phyloP scores from a whole-genome alignment of 1,139 yeast species.

The Diutina sp. region DNA sequence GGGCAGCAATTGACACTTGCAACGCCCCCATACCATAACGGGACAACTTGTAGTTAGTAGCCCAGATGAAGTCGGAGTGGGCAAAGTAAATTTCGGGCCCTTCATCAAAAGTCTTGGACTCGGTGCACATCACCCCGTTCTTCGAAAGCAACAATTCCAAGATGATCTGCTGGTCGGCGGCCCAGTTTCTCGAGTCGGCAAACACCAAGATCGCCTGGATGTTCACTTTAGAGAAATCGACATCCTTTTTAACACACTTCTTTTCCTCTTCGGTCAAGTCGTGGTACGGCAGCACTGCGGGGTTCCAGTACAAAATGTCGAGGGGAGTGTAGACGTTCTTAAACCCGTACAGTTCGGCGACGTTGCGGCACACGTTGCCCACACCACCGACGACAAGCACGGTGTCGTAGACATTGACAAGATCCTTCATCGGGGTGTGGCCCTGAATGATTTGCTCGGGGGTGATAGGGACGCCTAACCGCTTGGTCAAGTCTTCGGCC shows the following conservation, averaged over 20 bases:
- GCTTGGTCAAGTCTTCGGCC: slow-evolving; percentile 50
- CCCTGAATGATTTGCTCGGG: slow-evolving; percentile 79
- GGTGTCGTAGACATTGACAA: slow-evolving; percentile 50
- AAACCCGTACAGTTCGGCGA: slow-evolving; percentile 69
- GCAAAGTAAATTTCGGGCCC: slow-evolving; percentile 80
- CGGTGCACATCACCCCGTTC: slow-evolving; percentile 74
- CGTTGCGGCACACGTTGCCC: slow-evolving; percentile 69
- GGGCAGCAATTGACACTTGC: slow-evolving; percentile 74
- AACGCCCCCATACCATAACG: slow-evolving; percentile 88
- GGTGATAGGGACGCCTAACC: slow-evolving; percentile 48
- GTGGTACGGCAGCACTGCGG: slow-evolving; percentile 73
- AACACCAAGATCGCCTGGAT: slow-evolving; percentile 68
- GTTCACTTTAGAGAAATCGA: slow-evolving; percentile 49
- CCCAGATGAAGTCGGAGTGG: slow-evolving; percentile 83
- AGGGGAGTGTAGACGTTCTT: slow-evolving; percentile 66
- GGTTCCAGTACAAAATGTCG: slow-evolving; percentile 76
- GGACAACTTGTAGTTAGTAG: slow-evolving; percentile 67
- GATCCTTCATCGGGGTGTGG: slow-evolving; percentile 79
- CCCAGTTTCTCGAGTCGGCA: slow-evolving; percentile 84
- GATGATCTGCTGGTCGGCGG: slow-evolving; percentile 80
- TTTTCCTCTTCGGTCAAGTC: slow-evolving; percentile 61
- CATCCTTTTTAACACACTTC: slow-evolving; percentile 33
- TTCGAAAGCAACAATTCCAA: slow-evolving; percentile 63
- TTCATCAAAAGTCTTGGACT: slow-evolving; percentile 52
- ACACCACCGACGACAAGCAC: slow-evolving; percentile 81